Evolutionary conservation across 2,329 filamentous ascomycete genomes (phyloP), one percentile per base, ranked within the genome.

Genomic region (Ophiostoma montium): DNA sequence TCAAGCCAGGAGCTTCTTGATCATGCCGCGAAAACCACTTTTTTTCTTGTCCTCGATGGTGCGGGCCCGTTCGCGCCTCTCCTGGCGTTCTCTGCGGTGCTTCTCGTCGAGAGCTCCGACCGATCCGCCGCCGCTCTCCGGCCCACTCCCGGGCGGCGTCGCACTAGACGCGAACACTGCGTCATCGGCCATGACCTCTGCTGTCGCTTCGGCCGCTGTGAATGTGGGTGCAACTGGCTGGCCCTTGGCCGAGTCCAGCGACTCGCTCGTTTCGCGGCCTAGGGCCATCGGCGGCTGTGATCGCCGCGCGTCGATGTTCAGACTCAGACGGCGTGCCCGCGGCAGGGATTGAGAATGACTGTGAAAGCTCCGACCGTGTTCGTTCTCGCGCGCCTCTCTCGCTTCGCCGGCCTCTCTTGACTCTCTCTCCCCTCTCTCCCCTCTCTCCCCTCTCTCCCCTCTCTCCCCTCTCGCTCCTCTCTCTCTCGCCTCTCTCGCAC

Each of bases 21-120:
- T 49, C 1, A 55, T 53, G 7, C 46, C 47, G 13, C 54, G 51
- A 18, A 58, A 16, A 4, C 56, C 45, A n/a, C 41, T 31, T 27
- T 44, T 44, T 38, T 51, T 53, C 47, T 52, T 53, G 30, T 55
- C 51, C 7, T 51, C 53, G 33, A 44, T 49, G 13, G 51, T 21
- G 36, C 47, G 51, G 19, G 50, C 54, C 46, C 42, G 41, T 12
- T 54, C 56, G 16, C 54, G 52, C 53, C 48, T 53, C 49, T 55
- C 54, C 38, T 47, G 53, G 15, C 56, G 53, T 13, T 54, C 54
- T 21, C 44, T 47, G 38, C 57, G 57, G 50, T 57, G 57, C 35
- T 47, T 52, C 43, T 53, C 55, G 23, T 56, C 53, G 31, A 44
- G n/a, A 11, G 21, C 19, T 1, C 13, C 36, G 10, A 21, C 32